Conservation (phyloP, 768 basidiomycete genomes). For the Boletus subcaerulescens region DNA sequence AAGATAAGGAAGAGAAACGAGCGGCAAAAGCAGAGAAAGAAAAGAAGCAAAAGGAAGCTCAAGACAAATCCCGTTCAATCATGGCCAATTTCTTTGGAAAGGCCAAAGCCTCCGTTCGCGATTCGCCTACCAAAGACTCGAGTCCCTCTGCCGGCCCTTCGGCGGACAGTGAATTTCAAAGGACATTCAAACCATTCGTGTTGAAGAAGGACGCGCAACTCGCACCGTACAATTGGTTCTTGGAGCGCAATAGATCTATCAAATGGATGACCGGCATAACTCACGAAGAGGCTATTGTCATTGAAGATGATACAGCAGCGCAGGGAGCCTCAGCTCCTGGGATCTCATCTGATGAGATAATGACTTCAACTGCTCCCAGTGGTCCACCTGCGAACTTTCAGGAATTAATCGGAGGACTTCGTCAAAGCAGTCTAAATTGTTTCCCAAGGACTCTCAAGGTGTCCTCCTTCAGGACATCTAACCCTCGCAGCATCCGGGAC, state of each 20-base stretch:
- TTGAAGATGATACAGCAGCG: slow-evolving; percentile 43
- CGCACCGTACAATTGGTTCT: slow-evolving; percentile 74
- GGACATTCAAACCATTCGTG: slow-evolving; percentile 74
- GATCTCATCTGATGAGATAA: neutral
- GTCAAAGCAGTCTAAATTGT: slow-evolving; percentile 25
- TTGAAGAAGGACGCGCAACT: slow-evolving; percentile 71
- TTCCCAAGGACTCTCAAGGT: slow-evolving; percentile 18
- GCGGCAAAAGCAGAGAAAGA: slow-evolving; percentile 68
- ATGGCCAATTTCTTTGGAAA: slow-evolving; percentile 82
- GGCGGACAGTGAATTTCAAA: slow-evolving; percentile 63
- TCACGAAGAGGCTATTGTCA: slow-evolving; percentile 52
- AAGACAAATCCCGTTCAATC: slow-evolving; percentile 68
- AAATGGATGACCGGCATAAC: slow-evolving; percentile 19
- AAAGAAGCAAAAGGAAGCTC: slow-evolving; percentile 66
- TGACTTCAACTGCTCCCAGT: neutral
- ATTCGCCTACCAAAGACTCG: slow-evolving; percentile 24
- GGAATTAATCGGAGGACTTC: slow-evolving; percentile 26
- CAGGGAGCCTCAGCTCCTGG: slow-evolving; percentile 8
- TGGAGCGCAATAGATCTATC: slow-evolving; percentile 28
- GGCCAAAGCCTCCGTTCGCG: slow-evolving; percentile 36
- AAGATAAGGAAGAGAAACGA: slow-evolving; percentile 65
- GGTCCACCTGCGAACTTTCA: slow-evolving; percentile 10
- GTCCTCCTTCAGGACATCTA: slow-evolving; percentile 29
- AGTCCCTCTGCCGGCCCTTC: slow-evolving; percentile 33
- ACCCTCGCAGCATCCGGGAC: slow-evolving; percentile 41